phyloP scores from a whole-genome alignment of 352 stramenopile genomes.

The Pythium sp. region DNA sequence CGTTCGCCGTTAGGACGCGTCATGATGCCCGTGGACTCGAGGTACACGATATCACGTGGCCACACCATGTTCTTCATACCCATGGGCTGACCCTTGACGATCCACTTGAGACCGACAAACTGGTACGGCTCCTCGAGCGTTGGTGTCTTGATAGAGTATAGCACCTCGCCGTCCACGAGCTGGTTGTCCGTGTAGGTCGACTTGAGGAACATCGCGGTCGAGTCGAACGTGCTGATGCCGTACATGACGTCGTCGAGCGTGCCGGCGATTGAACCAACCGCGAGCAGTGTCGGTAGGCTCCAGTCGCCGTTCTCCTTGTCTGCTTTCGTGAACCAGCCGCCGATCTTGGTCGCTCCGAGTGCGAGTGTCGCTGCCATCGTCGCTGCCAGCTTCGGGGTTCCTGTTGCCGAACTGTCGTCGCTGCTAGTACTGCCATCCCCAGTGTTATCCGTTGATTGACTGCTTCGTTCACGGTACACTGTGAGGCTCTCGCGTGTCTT shows the following conservation, averaged over 20 bases:
- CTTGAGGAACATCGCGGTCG: slow-evolving; percentile 50
- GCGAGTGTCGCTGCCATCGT: slow-evolving; percentile 14
- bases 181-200: slow-evolving; percentile 47
- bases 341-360: slow-evolving; percentile 12
- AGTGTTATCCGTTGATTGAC: background rate
- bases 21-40: slow-evolving; percentile 30
- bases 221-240: slow-evolving; percentile 43
- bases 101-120: slow-evolving; percentile 48
- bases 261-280: slow-evolving; percentile 37
- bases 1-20: slow-evolving; percentile 30
- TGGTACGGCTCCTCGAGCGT: slow-evolving; percentile 38
- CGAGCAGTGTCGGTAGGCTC: slow-evolving; percentile 35
- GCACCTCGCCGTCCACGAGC: slow-evolving; percentile 44
- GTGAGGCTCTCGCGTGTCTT: slow-evolving; percentile 27
- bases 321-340: slow-evolving; percentile 11
- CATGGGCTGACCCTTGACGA: slow-evolving; percentile 29
- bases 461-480: slow-evolving; percentile 12
- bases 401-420: background rate
- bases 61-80: slow-evolving; percentile 33
- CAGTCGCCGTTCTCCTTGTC: slow-evolving; percentile 20
- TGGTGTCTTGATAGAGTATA: slow-evolving; percentile 42
- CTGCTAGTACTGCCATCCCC: background rate
- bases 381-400: background rate
- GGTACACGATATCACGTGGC: slow-evolving; percentile 31
- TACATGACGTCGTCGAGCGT: slow-evolving; percentile 65